phyloP scores from a whole-genome alignment of 2,329 filamentous ascomycete species.

The Fusarium sp. region DNA sequence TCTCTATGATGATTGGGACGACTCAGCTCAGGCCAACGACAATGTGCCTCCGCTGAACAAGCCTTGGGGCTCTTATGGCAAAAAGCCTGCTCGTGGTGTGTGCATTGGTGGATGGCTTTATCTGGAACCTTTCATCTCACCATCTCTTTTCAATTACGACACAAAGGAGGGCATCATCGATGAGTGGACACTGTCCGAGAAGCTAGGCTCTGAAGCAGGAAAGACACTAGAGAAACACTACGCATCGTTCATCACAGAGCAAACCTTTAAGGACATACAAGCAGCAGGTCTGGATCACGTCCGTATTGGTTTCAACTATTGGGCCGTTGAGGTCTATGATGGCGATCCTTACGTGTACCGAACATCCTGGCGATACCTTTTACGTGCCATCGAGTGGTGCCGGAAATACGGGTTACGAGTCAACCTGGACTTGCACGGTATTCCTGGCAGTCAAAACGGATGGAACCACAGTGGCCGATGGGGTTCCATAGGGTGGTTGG shows the following conservation, averaged over 20 bases:
- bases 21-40: slow-evolving; percentile 80
- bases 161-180: slow-evolving; percentile 77
- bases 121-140: slow-evolving; percentile 94
- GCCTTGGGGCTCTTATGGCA: slow-evolving; percentile 79
- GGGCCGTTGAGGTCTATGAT: slow-evolving; percentile 88
- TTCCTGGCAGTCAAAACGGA: slow-evolving; percentile 94
- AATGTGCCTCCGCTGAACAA: slow-evolving; percentile 83
- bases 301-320: slow-evolving; percentile 95
- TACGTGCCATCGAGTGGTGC: slow-evolving; percentile 92
- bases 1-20: slow-evolving; percentile 85
- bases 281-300: slow-evolving; percentile 94
- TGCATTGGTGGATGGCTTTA: slow-evolving; percentile 95
- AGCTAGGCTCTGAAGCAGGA: slow-evolving; percentile 74
- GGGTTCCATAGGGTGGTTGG: slow-evolving; percentile 86
- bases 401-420: slow-evolving; percentile 91
- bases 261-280: slow-evolving; percentile 85
- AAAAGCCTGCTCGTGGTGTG: slow-evolving; percentile 84
- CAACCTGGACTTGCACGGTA: slow-evolving; percentile 91
- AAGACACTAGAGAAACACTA: slow-evolving; percentile 90
- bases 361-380: slow-evolving; percentile 91
- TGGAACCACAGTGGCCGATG: slow-evolving; percentile 95
- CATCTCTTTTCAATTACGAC: slow-evolving; percentile 84
- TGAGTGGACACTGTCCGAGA: slow-evolving; percentile 81
- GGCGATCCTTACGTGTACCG: slow-evolving; percentile 88
- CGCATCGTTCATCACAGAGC: slow-evolving; percentile 84